These are phyloP conservation scores for Cutaneotrichosporon cavernicola DNA, from an alignment of 1,284 basidiomycete genomes.

Conservation along the genomic window DNA sequence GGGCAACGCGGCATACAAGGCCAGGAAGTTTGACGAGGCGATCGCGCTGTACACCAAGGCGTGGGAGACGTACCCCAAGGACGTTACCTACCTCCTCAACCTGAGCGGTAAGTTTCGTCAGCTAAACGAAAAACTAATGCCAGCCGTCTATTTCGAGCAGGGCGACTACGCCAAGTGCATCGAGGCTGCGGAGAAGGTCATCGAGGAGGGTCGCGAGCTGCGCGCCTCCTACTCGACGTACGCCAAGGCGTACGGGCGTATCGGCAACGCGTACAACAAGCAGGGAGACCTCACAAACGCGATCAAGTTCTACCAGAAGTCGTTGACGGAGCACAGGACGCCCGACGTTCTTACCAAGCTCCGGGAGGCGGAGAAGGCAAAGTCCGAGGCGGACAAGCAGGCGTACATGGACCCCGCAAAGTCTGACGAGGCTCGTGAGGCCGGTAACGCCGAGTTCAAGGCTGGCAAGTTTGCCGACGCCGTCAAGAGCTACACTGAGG, in stretches of 20 bases:
- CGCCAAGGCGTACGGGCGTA: constrained; percentile 78
- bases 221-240: constrained; percentile 61
- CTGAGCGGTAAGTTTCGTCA: constrained; percentile 63
- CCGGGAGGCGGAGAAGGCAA: constrained; percentile 73
- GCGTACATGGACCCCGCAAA: constrained; percentile 88
- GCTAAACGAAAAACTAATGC: neutral
- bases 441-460: constrained; percentile 92
- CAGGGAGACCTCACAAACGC: constrained; percentile 75
- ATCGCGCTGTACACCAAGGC: constrained; percentile 74
- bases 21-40: constrained; percentile 73
- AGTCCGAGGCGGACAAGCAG: constrained; percentile 71
- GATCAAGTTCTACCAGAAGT: constrained; percentile 87
- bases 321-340: constrained; percentile 94
- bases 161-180: constrained; percentile 88
- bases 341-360: constrained; percentile 90
- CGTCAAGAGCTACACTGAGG: constrained; percentile 90
- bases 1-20: constrained; percentile 82
- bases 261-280: constrained; percentile 80
- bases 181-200: constrained; percentile 88
- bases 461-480: constrained; percentile 84
- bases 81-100: constrained; percentile 91
- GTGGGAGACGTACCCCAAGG: constrained; percentile 90
- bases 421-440: constrained; percentile 80
- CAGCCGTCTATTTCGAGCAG: constrained; percentile 90
- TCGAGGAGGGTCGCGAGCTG: constrained; percentile 79